These are phyloP conservation scores for Botryotinia narcissicola DNA, from an alignment of 2,329 filamentous ascomycete species.

Conservation along the genomic window DNA sequence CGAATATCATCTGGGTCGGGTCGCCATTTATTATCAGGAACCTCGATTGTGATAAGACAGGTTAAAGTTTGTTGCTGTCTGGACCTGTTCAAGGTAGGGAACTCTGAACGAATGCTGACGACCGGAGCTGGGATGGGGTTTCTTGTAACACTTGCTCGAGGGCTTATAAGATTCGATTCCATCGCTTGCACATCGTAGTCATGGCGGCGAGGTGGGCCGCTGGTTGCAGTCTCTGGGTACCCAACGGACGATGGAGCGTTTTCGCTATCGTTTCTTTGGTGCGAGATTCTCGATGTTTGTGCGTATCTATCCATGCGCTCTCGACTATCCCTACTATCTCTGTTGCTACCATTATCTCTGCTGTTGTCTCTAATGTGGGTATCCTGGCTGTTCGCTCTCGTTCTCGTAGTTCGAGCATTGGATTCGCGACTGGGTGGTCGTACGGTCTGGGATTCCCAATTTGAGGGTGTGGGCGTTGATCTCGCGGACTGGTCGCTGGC, in stretches of 20 bases:
- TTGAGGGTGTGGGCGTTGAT: constrained; percentile 52
- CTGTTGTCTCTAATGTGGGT: constrained; percentile 41
- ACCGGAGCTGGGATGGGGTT: constrained; percentile 88
- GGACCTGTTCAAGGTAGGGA: constrained; percentile 87
- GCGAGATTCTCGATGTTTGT: constrained; percentile 39
- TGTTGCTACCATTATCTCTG: constrained; percentile 35
- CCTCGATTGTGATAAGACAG: constrained; percentile 90
- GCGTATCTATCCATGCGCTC: constrained; percentile 48
- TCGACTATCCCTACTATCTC: constrained; percentile 45
- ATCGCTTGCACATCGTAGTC: constrained; percentile 97
- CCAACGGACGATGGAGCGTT: constrained; percentile 72
- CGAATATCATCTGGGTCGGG: constrained; percentile 79
- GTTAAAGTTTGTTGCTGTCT: constrained; percentile 93
- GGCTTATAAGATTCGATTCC: constrained; percentile 79
- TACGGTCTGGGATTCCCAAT: constrained; percentile 64
- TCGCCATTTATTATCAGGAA: constrained; percentile 87
- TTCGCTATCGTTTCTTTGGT: constrained; percentile 77
- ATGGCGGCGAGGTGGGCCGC: constrained; percentile 68
- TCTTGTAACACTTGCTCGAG: constrained; percentile 63
- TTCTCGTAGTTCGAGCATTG: constrained; percentile 24
- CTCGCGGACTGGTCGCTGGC: constrained; percentile 52
- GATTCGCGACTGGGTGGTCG: constrained; percentile 52
- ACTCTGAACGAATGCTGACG: constrained; percentile 95
- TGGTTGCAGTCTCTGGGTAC: constrained; percentile 74
- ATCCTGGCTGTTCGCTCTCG: constrained; percentile 34